Conservation (phyloP, 2,329 filamentous ascomycete genomes). For the Pyrenophora tritici-repentis region DNA sequence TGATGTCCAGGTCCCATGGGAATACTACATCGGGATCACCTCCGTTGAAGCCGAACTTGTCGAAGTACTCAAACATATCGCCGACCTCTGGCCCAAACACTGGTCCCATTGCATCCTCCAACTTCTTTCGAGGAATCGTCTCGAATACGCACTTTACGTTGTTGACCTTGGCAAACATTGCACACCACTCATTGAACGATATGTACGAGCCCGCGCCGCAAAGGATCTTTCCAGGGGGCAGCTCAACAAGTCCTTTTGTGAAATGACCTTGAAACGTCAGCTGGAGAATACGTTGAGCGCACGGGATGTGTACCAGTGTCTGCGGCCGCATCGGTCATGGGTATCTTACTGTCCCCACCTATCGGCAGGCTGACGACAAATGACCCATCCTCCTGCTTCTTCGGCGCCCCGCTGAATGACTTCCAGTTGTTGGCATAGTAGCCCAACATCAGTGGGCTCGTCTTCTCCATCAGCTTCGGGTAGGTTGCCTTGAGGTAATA, state of each 20-base stretch:
- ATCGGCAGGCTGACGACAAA: slow-evolving; percentile 26
- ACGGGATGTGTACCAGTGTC: slow-evolving; percentile 27
- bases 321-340: slow-evolving; percentile 16
- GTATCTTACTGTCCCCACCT: slow-evolving; percentile 25
- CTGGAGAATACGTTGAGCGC: neutral
- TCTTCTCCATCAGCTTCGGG: slow-evolving; percentile 33
- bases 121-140: slow-evolving; percentile 8
- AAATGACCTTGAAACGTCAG: slow-evolving; percentile 19
- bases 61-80: slow-evolving; percentile 43
- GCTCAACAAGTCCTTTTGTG: slow-evolving; percentile 29
- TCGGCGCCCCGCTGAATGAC: slow-evolving; percentile 12
- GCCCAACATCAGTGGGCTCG: slow-evolving; percentile 34
- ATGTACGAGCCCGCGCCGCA: slow-evolving; percentile 28
- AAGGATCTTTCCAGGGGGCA: slow-evolving; percentile 31
- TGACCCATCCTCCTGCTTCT: slow-evolving; percentile 27
- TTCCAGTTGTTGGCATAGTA: slow-evolving; percentile 33
- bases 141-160: slow-evolving; percentile 27
- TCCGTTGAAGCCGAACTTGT: slow-evolving; percentile 47
- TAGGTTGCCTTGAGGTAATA: slow-evolving; percentile 45
- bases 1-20: slow-evolving; percentile 30
- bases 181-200: slow-evolving; percentile 30
- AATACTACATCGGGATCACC: slow-evolving; percentile 39
- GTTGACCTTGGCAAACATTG: slow-evolving; percentile 28
- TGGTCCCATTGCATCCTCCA: slow-evolving; percentile 31
- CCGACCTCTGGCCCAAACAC: slow-evolving; percentile 34